A percentile compares a stretch with the other conserved stretches of the same genome.
Evolutionary conservation across 2,329 filamentous ascomycete genomes (phyloP).

Genomic region (Pseudocercospora macadamiae): DNA sequence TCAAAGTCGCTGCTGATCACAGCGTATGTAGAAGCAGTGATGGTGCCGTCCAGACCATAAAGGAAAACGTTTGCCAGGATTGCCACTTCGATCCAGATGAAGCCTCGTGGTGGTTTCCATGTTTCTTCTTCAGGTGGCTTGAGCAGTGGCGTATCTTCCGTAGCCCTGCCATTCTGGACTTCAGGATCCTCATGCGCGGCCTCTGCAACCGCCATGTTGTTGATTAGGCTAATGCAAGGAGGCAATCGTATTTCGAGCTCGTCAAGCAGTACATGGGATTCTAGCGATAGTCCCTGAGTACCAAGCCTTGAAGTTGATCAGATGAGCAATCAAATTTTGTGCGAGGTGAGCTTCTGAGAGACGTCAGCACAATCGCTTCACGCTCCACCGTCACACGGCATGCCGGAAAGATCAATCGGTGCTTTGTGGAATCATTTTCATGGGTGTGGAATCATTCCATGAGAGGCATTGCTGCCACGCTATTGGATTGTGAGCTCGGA

Average conservation of each 20-base stretch:
- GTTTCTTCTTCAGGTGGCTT: slow-evolving; percentile 24
- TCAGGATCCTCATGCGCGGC: neutral
- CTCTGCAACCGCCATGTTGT: neutral
- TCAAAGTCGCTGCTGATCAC: slow-evolving; percentile 50
- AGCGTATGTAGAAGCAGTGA: slow-evolving; percentile 27
- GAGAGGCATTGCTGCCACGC: neutral
- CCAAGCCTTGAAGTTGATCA: too few species aligned
- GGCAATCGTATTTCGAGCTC: too few species aligned
- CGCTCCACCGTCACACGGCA: neutral
- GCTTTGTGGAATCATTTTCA: neutral
- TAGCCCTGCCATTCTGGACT: neutral
- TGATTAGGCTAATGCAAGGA: too few species aligned
- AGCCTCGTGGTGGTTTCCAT: slow-evolving; percentile 27
- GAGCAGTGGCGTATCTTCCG: slow-evolving; percentile 21
- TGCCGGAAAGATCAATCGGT: neutral
- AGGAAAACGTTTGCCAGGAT: slow-evolving; percentile 30
- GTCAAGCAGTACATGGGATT: too few species aligned
- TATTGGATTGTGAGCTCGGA: neutral
- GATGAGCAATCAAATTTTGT: too few species aligned
- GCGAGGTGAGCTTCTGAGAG: neutral
- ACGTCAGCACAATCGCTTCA: neutral
- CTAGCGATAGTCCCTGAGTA: too few species aligned
- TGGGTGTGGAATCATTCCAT: neutral
- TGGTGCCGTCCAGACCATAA: slow-evolving; percentile 27
- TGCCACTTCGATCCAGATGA: slow-evolving; percentile 27